phyloP scores from a whole-genome alignment of 164 flowering plant genomes.

The Sedum album region DNA sequence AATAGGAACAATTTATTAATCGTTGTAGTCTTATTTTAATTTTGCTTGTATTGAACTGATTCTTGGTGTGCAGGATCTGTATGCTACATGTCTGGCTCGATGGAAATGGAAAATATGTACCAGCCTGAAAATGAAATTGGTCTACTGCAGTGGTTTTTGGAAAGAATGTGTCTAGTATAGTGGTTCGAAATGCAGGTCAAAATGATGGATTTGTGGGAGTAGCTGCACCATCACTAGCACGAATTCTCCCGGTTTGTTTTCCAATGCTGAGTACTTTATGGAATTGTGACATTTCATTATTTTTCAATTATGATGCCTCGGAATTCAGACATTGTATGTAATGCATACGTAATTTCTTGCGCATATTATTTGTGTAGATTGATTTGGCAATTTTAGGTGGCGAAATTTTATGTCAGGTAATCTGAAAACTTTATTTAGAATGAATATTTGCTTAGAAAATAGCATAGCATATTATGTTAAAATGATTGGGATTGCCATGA shows the following conservation, averaged over 20 bases:
- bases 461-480: not conserved
- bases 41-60: no score
- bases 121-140: constrained; percentile 88
- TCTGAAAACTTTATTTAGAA: no score
- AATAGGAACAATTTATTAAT: no score
- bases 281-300: not conserved
- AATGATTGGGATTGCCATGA: not conserved
- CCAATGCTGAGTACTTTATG: no score
- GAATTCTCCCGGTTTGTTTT: constrained; percentile 77
- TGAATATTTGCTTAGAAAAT: no score
- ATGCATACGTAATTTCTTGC: no score
- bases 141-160: constrained; percentile 94
- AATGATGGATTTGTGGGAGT: constrained; percentile 88
- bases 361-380: no score
- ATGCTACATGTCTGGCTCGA: constrained; percentile 91
- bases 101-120: constrained; percentile 77
- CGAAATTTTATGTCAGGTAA: constrained; percentile 88
- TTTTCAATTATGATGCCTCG: not conserved
- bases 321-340: no score
- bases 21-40: no score
- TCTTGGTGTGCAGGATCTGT: constrained; percentile 70
- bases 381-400: constrained; percentile 95
- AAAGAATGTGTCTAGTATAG: no score
- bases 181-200: constrained; percentile 63
- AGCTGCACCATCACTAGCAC: constrained; percentile 92